Evolutionary conservation across 179 eudicot genomes (phyloP), one percentile per base, ranked within the genome.

Genomic region (Silene coronaria): DNA sequence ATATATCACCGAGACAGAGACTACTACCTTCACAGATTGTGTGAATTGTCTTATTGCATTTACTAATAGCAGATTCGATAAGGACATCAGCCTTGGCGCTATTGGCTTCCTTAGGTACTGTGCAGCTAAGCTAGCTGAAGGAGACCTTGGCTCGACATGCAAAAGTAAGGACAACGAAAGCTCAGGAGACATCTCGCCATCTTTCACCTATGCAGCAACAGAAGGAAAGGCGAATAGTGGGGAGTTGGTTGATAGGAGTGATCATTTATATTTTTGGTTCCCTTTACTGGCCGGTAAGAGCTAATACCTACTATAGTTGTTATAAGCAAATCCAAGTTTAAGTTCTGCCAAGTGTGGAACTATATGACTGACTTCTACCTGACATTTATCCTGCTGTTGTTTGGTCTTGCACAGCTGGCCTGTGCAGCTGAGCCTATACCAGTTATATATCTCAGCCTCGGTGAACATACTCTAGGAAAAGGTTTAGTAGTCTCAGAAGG

Each of bases 61-160:
- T 82, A 91, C 99, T 19, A 96, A 91, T 85, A 93, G 86, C 84
- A 87, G 96, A 81, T 89, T 89, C 84, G 91, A 86, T 85, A 90
- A 93, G 82, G 99, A 93, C 60, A 90, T 91, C 76, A 93, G 97
- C 84, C 93, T 93, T 26, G 90, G 88, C 83, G 99, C 99, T 80
- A 93, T 96, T 82, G 96, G 87, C 66, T 96, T 96, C 82, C 90
- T 96, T 76, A 96, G 92, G 17, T 88, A 84, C 70, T 96, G 99
- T 91, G 99, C 99, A 7, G 90, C 88, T 82, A 96, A 96, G 83
- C 98, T 96, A 79, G 97, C 99, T 77, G 92, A 91, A 85, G 99
- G 99, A 24, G 91, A 88, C 81, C 81, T 96, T 76, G 96, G 97
- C 70, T 81, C 83, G 12, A 77, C 86, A 64, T 79, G 85, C 32